Percentiles rank a stretch among this genome's conserved stretches.
phyloP scores from a whole-genome alignment of 257 asterid genomes.

The Forsythia suspensa region DNA sequence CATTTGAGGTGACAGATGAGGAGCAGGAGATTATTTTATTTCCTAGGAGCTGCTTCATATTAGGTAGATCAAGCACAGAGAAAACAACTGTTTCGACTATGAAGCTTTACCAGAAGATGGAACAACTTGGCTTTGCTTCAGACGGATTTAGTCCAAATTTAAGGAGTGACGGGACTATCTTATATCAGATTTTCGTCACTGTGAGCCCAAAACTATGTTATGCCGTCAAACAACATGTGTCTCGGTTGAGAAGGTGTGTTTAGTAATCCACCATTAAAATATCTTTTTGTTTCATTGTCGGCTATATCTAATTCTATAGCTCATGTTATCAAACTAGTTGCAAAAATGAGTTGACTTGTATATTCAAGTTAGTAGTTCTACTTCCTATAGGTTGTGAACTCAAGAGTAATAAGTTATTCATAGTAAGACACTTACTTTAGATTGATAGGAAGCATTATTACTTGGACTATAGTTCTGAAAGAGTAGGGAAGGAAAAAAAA shows the following conservation, averaged over 20 bases:
- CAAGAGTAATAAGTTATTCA: too few relatives aligned
- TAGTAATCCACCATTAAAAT: too few relatives aligned
- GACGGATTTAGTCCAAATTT: conserved; percentile 26
- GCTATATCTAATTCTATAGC: too few relatives aligned
- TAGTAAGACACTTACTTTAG: too few relatives aligned
- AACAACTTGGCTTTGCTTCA: conserved; percentile 40
- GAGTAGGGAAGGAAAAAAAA: too few relatives aligned
- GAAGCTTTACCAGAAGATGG: conserved; percentile 55
- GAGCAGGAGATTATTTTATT: conserved; percentile 54
- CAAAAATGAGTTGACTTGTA: too few relatives aligned
- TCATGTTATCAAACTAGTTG: too few relatives aligned
- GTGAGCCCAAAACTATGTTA: conserved; percentile 70
- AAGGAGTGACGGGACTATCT: not conserved
- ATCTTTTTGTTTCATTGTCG: too few relatives aligned
- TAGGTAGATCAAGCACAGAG: conserved; percentile 77
- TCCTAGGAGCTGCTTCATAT: conserved; percentile 51
- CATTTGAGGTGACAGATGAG: conserved; percentile 73
- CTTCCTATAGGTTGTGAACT: too few relatives aligned
- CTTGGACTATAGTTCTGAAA: too few relatives aligned
- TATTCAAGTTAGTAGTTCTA: too few relatives aligned
- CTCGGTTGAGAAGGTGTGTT: conserved; percentile 53
- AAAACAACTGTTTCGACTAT: conserved; percentile 68
- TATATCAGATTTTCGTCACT: conserved; percentile 66
- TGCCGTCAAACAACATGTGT: conserved; percentile 64
- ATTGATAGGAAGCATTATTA: too few relatives aligned